Conservation (phyloP, 2,329 filamentous ascomycete species). For the Fusarium annulatum region DNA sequence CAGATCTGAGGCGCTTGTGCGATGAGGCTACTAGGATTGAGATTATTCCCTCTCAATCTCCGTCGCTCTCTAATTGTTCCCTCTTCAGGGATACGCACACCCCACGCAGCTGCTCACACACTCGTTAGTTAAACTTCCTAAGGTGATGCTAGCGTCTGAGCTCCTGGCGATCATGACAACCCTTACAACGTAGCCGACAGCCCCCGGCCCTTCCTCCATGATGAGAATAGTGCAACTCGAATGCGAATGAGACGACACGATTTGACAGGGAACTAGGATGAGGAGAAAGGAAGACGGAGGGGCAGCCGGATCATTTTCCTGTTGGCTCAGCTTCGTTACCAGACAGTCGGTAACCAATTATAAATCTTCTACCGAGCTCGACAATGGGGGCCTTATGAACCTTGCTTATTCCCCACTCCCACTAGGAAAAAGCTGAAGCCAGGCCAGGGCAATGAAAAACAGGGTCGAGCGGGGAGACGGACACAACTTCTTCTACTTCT, state of each 20-base stretch:
- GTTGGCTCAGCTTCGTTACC: conserved; percentile 36
- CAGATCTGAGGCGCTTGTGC: not conserved
- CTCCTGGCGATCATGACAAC: conserved; percentile 20
- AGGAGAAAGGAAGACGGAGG: not conserved
- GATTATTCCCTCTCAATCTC: conserved; percentile 11
- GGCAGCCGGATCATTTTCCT: conserved; percentile 25
- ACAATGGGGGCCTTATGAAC: conserved; percentile 18
- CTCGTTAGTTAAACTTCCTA: not conserved
- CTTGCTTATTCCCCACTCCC: conserved; percentile 12
- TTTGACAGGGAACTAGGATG: not conserved
- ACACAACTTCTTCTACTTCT: not conserved
- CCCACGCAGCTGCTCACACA: not conserved
- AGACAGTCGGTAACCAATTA: conserved; percentile 32
- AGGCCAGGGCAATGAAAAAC: conserved; percentile 5
- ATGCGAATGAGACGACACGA: not conserved
- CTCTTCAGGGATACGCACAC: not conserved
- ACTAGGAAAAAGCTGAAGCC: not conserved
- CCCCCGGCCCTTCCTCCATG: conserved; percentile 2
- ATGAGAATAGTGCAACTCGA: conserved; percentile 12
- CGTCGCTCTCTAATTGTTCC: not conserved
- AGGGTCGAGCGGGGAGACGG: not conserved
- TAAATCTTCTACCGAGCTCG: not conserved
- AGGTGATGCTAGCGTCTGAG: not conserved
- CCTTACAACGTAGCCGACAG: not conserved
- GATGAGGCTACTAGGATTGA: not conserved